phyloP scores from a whole-genome alignment of 2,329 filamentous ascomycete species.

The Phialocephala subalpina region DNA sequence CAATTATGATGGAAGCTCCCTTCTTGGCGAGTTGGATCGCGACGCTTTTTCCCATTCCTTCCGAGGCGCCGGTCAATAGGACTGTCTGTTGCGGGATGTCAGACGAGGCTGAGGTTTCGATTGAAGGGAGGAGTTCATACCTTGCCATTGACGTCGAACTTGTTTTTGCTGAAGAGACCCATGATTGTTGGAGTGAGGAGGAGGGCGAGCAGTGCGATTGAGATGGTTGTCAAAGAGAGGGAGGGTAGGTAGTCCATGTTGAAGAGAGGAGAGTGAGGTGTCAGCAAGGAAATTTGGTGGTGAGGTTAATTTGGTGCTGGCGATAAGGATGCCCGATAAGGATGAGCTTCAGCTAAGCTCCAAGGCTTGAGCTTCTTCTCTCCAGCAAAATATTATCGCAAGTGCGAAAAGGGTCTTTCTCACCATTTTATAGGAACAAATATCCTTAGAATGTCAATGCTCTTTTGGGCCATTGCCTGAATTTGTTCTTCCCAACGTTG shows the following conservation, averaged over 20 bases:
- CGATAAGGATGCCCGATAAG: constrained; percentile 18
- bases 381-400: not conserved
- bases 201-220: constrained; percentile 25
- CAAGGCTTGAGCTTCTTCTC: not conserved
- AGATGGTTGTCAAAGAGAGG: constrained; percentile 19
- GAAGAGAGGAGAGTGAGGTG: not conserved
- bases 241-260: constrained; percentile 25
- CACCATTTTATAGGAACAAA: too few relatives aligned
- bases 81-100: constrained; percentile 68
- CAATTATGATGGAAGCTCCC: constrained; percentile 86
- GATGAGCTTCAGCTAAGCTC: not conserved
- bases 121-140: constrained; percentile 53
- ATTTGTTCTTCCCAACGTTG: too few relatives aligned
- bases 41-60: constrained; percentile 86
- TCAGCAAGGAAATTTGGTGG: constrained; percentile 16
- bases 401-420: not conserved
- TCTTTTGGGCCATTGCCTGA: too few relatives aligned
- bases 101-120: constrained; percentile 19
- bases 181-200: constrained; percentile 55
- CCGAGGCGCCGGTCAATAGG: constrained; percentile 88
- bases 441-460: too few relatives aligned
- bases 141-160: constrained; percentile 86
- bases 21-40: constrained; percentile 79
- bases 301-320: constrained; percentile 13
- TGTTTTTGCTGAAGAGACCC: constrained; percentile 77